phyloP scores from a whole-genome alignment of 306 rosid species.

The Dryas drummondii region DNA sequence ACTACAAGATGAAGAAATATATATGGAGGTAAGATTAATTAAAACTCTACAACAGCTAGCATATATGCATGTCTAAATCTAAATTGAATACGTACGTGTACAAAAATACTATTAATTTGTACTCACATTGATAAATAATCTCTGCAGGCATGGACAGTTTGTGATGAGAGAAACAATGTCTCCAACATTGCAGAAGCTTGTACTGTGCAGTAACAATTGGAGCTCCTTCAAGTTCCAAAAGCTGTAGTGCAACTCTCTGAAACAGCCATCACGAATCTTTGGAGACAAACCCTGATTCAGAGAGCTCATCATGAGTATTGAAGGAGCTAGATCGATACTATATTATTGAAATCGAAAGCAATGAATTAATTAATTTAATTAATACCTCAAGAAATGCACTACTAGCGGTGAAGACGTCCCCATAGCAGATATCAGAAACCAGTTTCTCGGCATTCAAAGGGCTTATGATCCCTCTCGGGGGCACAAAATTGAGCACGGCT shows the following conservation, averaged over 20 bases:
- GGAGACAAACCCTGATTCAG: conserved; percentile 32
- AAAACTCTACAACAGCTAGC: no score
- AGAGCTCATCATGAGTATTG: no score
- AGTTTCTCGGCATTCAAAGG: conserved; percentile 8
- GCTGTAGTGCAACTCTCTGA: not conserved
- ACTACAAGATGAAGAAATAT: no score
- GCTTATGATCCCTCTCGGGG: not conserved
- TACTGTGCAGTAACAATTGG: conserved; percentile 38
- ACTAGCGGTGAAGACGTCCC: conserved; percentile 25
- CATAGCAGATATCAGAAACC: not conserved
- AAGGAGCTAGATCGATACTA: no score
- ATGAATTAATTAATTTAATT: no score
- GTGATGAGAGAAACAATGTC: conserved; percentile 33
- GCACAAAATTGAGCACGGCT: conserved; percentile 16
- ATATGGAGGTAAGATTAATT: no score
- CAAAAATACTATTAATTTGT: not conserved
- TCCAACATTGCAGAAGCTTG: conserved; percentile 34
- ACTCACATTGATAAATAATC: conserved; percentile 47
- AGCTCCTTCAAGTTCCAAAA: conserved; percentile 34
- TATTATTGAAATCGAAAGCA: no score
- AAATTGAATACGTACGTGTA: no score
- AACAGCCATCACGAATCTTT: conserved; percentile 12
- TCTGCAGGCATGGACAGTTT: conserved; percentile 35
- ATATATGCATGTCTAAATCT: no score
- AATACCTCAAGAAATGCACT: conserved; percentile 42